Evolutionary conservation across 768 basidiomycete genomes (phyloP).

Genomic region (Leccinum variicolor): DNA sequence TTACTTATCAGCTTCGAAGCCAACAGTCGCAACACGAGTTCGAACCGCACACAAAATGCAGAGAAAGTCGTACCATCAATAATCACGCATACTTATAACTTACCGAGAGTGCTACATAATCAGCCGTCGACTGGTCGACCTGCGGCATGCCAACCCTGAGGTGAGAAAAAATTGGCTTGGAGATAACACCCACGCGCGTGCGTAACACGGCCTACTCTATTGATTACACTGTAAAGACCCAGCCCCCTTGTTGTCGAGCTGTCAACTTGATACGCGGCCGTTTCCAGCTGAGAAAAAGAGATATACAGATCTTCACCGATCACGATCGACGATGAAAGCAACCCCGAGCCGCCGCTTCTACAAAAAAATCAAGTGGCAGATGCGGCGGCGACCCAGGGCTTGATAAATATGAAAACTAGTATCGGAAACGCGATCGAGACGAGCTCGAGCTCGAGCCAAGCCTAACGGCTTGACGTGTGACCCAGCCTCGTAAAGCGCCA

Average conservation of each 20-base stretch:
- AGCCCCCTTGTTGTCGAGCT: background rate
- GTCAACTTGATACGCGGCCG: background rate
- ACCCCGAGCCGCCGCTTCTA: background rate
- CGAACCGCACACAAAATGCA: background rate
- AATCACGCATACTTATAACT: background rate
- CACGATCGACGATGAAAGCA: background rate
- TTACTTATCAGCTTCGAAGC: background rate
- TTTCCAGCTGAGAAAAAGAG: background rate
- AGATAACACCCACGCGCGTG: background rate
- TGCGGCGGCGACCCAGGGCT: background rate
- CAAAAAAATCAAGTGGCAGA: constrained; percentile 2
- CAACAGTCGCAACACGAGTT: background rate
- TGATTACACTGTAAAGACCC: background rate
- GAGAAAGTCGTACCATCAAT: background rate
- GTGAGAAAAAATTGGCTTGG: background rate
- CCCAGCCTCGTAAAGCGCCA: constrained; percentile 4
- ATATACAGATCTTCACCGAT: constrained; percentile 4
- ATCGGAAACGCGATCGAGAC: background rate
- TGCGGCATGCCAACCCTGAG: background rate
- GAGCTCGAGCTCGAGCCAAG: background rate
- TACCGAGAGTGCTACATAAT: background rate
- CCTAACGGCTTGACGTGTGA: background rate
- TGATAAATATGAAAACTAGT: constrained; percentile 20
- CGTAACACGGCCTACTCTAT: background rate
- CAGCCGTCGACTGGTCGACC: background rate